Conservation (phyloP, 371 early-diverging fungal genomes). For the Zancudomyces culisetae region DNA sequence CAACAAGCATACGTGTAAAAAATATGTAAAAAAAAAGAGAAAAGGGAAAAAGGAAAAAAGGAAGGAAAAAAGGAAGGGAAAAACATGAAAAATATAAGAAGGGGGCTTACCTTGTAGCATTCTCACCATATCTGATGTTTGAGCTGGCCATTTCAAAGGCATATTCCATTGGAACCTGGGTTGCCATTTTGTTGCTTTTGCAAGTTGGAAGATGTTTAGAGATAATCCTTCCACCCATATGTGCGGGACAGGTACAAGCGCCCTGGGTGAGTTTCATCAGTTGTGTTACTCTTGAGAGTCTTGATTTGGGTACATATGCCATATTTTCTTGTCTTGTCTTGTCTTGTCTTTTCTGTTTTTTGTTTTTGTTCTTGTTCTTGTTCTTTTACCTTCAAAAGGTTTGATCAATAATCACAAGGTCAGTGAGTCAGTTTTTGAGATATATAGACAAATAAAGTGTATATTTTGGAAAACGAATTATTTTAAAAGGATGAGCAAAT, state of each 20-base stretch:
- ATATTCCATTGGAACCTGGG: conserved; percentile 29
- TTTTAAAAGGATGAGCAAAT: too few species aligned
- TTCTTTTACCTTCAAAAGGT: too few species aligned
- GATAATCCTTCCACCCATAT: conserved; percentile 3
- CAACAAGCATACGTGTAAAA: too few species aligned
- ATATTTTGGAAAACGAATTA: too few species aligned
- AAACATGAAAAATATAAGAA: too few species aligned
- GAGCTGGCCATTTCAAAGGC: conserved; percentile 81
- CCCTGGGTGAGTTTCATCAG: conserved; percentile 2
- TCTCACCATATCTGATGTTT: conserved; percentile 69
- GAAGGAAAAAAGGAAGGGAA: too few species aligned
- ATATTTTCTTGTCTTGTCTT: not conserved
- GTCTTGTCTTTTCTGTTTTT: not conserved
- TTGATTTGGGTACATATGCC: conserved; percentile 3
- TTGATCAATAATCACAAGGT: too few species aligned
- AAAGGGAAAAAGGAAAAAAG: too few species aligned
- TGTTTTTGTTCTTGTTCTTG: too few species aligned
- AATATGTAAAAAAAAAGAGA: too few species aligned
- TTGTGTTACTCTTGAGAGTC: conserved; percentile 1
- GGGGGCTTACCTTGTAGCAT: conserved; percentile 56
- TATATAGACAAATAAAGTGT: too few species aligned
- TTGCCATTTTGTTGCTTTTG: not conserved
- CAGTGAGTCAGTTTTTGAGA: too few species aligned
- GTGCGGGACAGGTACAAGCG: conserved; percentile 4
- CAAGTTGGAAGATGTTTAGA: not conserved